These are phyloP conservation scores for Lachnellula occidentalis DNA, from an alignment of 2,329 filamentous ascomycete species.

Conservation along the genomic window DNA sequence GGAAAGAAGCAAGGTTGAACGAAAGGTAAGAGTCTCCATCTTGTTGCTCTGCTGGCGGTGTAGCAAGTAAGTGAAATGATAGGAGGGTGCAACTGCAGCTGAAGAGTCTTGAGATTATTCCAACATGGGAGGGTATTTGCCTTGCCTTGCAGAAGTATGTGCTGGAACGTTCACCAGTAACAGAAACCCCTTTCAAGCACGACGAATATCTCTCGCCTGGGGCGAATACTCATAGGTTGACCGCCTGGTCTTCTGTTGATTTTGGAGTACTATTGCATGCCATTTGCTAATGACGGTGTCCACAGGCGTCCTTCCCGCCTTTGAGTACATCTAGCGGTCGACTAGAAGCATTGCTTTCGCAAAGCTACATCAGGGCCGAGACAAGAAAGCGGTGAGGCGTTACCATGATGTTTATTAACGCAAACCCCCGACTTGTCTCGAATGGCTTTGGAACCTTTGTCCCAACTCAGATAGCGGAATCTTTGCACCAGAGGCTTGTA, in stretches of 20 bases:
- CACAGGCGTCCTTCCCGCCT: slow-evolving; percentile 13
- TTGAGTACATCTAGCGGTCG: slow-evolving; percentile 17
- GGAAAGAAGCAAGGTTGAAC: slow-evolving; percentile 4
- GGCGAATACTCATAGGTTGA: slow-evolving; percentile 2
- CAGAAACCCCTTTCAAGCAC: not conserved
- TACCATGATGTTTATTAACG: slow-evolving; percentile 29
- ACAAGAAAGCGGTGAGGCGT: slow-evolving; percentile 25
- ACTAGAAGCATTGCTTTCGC: slow-evolving; percentile 18
- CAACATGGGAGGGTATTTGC: not conserved
- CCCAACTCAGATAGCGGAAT: slow-evolving; percentile 16
- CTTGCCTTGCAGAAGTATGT: not conserved
- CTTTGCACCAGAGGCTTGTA: slow-evolving; percentile 23
- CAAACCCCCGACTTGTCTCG: slow-evolving; percentile 25
- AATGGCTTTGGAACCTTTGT: slow-evolving; percentile 28
- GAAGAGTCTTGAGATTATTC: not conserved
- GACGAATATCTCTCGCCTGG: not conserved
- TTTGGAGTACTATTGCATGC: slow-evolving; percentile 17
- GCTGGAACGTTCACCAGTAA: not conserved
- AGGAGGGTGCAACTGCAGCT: not conserved
- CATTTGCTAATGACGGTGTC: slow-evolving; percentile 11
- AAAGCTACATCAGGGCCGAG: slow-evolving; percentile 19
- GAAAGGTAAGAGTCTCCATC: slow-evolving; percentile 15
- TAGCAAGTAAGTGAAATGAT: slow-evolving; percentile 13
- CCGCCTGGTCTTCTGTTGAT: slow-evolving; percentile 8
- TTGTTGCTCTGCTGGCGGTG: slow-evolving; percentile 17